phyloP scores from a whole-genome alignment of 805 yeast genomes.

The Schwanniomyces pseudopolymorphus region DNA sequence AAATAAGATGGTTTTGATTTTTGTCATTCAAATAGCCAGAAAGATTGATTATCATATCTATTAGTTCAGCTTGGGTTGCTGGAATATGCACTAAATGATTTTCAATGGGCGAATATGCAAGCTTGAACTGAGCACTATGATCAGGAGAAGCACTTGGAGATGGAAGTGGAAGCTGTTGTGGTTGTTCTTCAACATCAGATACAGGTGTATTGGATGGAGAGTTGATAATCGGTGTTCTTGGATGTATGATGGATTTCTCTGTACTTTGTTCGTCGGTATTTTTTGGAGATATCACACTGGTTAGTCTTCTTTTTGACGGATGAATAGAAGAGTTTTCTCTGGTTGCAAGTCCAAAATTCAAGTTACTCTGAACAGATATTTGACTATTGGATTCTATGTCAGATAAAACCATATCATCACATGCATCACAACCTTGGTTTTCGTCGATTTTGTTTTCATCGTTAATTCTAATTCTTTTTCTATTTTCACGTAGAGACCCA shows the following conservation, averaged over 20 bases:
- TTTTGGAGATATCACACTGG: constrained; percentile 15
- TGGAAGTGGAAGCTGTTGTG: constrained; percentile 59
- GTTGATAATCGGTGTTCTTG: constrained; percentile 29
- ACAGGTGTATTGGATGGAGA: constrained; percentile 35
- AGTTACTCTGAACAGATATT: constrained; percentile 13
- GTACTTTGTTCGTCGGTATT: constrained; percentile 4
- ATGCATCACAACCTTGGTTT: constrained; percentile 18
- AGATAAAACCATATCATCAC: constrained; percentile 35
- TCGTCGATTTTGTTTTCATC: constrained; percentile 13
- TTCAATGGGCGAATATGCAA: constrained; percentile 15
- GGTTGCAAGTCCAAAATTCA: constrained; percentile 8
- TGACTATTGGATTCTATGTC: constrained; percentile 31
- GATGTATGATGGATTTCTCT: constrained; percentile 10
- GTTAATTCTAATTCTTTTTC: constrained; percentile 22
- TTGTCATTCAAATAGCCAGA: constrained; percentile 40
- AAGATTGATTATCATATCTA: constrained; percentile 36
- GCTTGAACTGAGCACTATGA: constrained; percentile 13
- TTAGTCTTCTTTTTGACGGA: constrained; percentile 40
- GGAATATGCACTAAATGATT: constrained; percentile 20
- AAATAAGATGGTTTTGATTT: constrained; percentile 51
- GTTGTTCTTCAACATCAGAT: constrained; percentile 35
- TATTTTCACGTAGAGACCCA: constrained; percentile 20
- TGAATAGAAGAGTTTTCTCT: constrained; percentile 22
- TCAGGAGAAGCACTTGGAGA: constrained; percentile 52
- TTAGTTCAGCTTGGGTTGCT: constrained; percentile 36